Conservation (phyloP, 805 yeast species). For the Komagataella pastoris region DNA sequence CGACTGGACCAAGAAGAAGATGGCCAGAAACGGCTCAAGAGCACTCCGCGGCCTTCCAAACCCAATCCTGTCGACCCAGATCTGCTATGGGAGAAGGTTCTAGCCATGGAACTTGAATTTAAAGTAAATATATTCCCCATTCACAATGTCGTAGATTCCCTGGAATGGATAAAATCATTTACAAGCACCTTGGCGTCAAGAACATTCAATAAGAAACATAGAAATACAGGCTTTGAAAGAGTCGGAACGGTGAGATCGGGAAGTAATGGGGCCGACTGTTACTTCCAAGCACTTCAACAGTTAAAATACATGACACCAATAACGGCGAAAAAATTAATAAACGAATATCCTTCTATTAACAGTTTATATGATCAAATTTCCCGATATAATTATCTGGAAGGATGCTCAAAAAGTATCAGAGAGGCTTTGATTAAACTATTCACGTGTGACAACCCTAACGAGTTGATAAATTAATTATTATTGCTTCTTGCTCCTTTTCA, state of each 20-base stretch:
- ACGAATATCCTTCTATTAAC: constrained; percentile 25
- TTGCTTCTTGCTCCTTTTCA: constrained; percentile 6
- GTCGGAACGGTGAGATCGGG: constrained; percentile 46
- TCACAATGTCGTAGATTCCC: constrained; percentile 29
- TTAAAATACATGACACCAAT: constrained; percentile 43
- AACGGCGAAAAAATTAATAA: constrained; percentile 30
- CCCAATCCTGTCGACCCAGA: background rate
- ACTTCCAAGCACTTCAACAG: constrained; percentile 36
- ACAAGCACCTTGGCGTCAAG: constrained; percentile 40
- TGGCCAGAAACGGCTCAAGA: background rate
- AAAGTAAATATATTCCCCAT: constrained; percentile 38
- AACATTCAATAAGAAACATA: constrained; percentile 39
- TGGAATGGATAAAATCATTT: constrained; percentile 41
- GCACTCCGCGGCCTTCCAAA: background rate
- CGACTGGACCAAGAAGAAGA: constrained; percentile 7
- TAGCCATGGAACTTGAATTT: constrained; percentile 28
- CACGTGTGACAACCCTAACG: constrained; percentile 35
- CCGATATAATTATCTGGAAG: background rate
- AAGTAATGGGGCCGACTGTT: constrained; percentile 28
- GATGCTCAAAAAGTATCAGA: background rate
- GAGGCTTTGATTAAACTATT: constrained; percentile 9
- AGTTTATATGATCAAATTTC: constrained; percentile 2
- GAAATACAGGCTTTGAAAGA: constrained; percentile 42
- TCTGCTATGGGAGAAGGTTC: background rate
- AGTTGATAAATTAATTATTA: constrained; percentile 11